Evolutionary conservation across 768 basidiomycete species (phyloP).

Genomic region (Russula dissimulans): DNA sequence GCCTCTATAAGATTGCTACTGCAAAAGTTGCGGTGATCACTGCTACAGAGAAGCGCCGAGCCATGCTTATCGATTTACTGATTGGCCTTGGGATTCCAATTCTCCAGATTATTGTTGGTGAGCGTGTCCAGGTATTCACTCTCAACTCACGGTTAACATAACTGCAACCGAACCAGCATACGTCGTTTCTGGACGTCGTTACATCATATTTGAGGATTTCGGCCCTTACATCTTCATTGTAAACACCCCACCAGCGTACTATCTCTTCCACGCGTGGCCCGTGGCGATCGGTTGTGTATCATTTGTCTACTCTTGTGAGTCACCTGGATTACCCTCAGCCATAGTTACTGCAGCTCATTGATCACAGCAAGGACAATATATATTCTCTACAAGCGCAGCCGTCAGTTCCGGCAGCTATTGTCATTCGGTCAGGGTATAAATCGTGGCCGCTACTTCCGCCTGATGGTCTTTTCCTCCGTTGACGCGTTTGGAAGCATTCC

Average conservation of each 20-base stretch:
- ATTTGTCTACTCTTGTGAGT: constrained; percentile 24
- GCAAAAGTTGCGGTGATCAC: constrained; percentile 27
- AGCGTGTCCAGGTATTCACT: background rate
- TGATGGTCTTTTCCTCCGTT: background rate
- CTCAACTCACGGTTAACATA: too few species aligned
- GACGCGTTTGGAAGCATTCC: background rate
- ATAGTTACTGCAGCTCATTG: background rate
- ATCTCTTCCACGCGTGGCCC: constrained; percentile 31
- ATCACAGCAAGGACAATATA: constrained; percentile 22
- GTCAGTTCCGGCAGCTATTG: constrained; percentile 24
- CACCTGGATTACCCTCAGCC: too few species aligned
- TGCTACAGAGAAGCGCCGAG: constrained; percentile 25
- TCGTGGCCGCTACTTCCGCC: background rate
- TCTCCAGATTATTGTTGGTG: constrained; percentile 5
- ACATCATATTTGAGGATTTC: constrained; percentile 39
- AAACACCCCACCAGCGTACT: constrained; percentile 23
- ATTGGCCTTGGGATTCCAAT: constrained; percentile 23
- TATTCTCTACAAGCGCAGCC: constrained; percentile 21
- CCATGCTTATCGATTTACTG: constrained; percentile 26
- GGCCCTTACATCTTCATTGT: constrained; percentile 37
- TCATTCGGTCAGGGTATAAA: constrained; percentile 29
- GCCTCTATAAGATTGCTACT: constrained; percentile 37
- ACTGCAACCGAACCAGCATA: background rate
- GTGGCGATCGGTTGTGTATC: too few species aligned
- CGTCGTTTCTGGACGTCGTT: constrained; percentile 31